Conservation (phyloP, 176 grass and related monocot species). For the Cenchrus americanus region DNA sequence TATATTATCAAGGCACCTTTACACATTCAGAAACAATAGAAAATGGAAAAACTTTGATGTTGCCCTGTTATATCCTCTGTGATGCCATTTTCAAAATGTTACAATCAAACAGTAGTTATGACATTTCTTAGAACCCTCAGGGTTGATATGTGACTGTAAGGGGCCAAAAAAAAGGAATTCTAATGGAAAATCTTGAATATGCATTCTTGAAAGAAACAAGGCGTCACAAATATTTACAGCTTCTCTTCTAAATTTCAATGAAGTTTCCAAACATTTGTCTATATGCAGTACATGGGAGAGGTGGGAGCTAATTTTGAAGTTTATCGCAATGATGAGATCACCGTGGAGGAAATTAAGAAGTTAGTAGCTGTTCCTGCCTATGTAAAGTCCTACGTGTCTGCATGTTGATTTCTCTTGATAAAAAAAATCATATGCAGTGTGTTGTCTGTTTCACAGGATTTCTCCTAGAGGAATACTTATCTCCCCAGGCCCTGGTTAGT, state of each 20-base stretch:
- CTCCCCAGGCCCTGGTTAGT: slow-evolving; percentile 76
- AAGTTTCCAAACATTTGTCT: slow-evolving; percentile 19
- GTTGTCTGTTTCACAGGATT: slow-evolving; percentile 58
- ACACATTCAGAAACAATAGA: background rate
- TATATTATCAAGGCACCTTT: background rate
- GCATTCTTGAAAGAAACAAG: background rate
- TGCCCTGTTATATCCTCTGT: background rate
- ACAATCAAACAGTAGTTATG: background rate
- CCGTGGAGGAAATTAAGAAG: slow-evolving; percentile 71
- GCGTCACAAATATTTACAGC: background rate
- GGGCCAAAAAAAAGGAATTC: background rate
- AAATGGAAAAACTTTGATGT: background rate
- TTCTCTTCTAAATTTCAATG: background rate
- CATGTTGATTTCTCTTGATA: slow-evolving; percentile 4
- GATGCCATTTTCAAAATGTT: background rate
- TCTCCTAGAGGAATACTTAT: slow-evolving; percentile 82
- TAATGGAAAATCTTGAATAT: background rate
- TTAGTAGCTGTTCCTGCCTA: slow-evolving; percentile 18
- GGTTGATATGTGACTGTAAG: background rate
- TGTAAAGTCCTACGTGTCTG: background rate
- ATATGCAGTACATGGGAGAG: slow-evolving; percentile 77
- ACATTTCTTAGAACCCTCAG: background rate
- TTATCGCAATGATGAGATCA: slow-evolving; percentile 82
- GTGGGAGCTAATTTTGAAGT: slow-evolving; percentile 73
- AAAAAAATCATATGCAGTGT: slow-evolving; percentile 35